phyloP scores from a whole-genome alignment of 1,284 basidiomycete genomes.

The Schizophyllum amplum region DNA sequence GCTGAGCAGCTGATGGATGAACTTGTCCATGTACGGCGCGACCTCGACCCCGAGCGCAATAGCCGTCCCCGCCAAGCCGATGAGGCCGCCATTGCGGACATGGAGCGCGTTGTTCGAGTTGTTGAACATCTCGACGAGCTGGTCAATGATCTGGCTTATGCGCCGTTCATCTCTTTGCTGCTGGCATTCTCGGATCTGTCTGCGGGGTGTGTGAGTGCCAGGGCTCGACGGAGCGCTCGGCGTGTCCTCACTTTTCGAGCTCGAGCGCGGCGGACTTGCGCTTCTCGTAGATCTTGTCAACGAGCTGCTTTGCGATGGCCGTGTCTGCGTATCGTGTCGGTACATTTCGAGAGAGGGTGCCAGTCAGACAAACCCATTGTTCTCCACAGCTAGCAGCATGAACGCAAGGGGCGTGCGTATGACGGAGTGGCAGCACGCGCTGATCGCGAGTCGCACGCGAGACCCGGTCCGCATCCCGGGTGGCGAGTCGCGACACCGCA shows the following conservation, averaged over 20 bases:
- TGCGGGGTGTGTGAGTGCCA: slow-evolving; percentile 20
- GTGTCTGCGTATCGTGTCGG: slow-evolving; percentile 35
- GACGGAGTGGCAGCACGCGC: not conserved
- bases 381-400: not conserved
- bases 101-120: slow-evolving; percentile 77
- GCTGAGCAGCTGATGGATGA: slow-evolving; percentile 84
- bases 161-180: slow-evolving; percentile 72
- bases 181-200: slow-evolving; percentile 84
- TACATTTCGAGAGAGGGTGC: slow-evolving; percentile 1
- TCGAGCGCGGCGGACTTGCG: slow-evolving; percentile 94
- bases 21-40: slow-evolving; percentile 89
- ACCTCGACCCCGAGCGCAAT: slow-evolving; percentile 94
- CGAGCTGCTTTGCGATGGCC: slow-evolving; percentile 63
- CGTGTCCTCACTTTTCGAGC: slow-evolving; percentile 77
- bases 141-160: slow-evolving; percentile 87
- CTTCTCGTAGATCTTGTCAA: slow-evolving; percentile 91
- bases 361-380: slow-evolving; percentile 11
- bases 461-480: not conserved
- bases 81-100: slow-evolving; percentile 90
- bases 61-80: slow-evolving; percentile 92
- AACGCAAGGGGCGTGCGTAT: not conserved
- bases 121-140: slow-evolving; percentile 89
- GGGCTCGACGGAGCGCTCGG: not conserved
- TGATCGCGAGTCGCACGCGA: not conserved
- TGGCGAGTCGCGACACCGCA: not conserved